phyloP scores from a whole-genome alignment of 192 early-diverging fungal genomes.

The Entomortierella chlamydospora region DNA sequence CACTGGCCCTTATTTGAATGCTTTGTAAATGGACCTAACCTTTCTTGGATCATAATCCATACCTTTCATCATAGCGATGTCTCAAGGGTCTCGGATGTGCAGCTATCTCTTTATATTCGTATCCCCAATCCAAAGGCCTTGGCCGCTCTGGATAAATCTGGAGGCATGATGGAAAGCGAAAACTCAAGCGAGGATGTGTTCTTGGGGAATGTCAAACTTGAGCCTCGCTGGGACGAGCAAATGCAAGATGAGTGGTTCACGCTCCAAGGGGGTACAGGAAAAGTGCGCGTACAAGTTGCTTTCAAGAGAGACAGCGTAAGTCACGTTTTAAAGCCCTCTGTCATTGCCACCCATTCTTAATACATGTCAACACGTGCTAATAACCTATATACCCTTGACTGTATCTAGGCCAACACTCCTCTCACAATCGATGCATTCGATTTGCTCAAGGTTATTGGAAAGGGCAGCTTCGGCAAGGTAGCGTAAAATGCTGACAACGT shows the following conservation, averaged over 20 bases:
- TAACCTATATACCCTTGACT: neutral
- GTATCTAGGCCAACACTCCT: conserved; percentile 69
- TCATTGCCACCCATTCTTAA: too few species aligned
- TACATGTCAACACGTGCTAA: too few species aligned
- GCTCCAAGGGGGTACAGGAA: conserved; percentile 74
- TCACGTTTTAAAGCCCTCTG: neutral
- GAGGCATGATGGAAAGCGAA: conserved; percentile 48
- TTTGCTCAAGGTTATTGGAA: conserved; percentile 94
- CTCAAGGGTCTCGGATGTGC: conserved; percentile 70
- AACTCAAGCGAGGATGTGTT: conserved; percentile 62
- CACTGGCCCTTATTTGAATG: too few species aligned
- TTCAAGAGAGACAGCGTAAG: conserved; percentile 77
- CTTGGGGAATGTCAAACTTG: conserved; percentile 66
- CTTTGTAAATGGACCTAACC: neutral
- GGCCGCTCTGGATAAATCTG: conserved; percentile 53
- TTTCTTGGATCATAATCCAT: neutral
- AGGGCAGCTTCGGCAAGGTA: conserved; percentile 97
- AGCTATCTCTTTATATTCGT: conserved; percentile 70
- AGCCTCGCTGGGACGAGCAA: conserved; percentile 64
- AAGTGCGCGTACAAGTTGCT: conserved; percentile 78
- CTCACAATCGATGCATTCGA: conserved; percentile 94
- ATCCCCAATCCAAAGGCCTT: conserved; percentile 59
- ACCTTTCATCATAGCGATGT: conserved; percentile 61
- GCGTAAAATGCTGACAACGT: too few species aligned
- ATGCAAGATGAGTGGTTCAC: conserved; percentile 76